Conservation (phyloP, 164 flowering plant species). For the Chloranthus sessilifolius region DNA sequence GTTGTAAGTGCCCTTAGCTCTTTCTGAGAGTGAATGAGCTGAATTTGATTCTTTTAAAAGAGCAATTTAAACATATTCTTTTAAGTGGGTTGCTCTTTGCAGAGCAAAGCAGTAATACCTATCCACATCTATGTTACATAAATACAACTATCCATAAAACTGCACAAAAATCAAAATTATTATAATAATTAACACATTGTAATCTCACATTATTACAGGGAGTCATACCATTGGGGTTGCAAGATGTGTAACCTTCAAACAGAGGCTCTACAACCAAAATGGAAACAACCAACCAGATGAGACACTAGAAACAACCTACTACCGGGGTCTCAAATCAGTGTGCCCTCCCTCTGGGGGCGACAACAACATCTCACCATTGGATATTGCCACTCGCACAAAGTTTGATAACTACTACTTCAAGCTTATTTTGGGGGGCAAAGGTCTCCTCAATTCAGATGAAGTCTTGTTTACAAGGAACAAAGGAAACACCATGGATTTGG, state of each 20-base stretch:
- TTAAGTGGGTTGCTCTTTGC: too few species aligned
- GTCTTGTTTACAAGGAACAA: conserved; percentile 62
- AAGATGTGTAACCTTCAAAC: conserved; percentile 76
- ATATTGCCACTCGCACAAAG: conserved; percentile 56
- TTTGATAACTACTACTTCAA: conserved; percentile 91
- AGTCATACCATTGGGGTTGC: conserved; percentile 86
- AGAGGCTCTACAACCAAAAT: conserved; percentile 81
- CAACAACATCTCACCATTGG: conserved; percentile 72
- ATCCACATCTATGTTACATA: too few species aligned
- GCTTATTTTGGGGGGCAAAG: conserved; percentile 63
- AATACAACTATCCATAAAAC: too few species aligned
- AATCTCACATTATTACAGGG: conserved; percentile 34
- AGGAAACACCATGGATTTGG: conserved; percentile 39
- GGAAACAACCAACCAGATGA: conserved; percentile 73
- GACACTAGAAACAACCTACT: conserved; percentile 58
- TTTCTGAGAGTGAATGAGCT: too few species aligned
- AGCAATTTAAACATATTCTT: too few species aligned
- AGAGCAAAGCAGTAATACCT: too few species aligned
- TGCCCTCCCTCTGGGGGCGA: conserved; percentile 87
- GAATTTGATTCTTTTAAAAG: too few species aligned
- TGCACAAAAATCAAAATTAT: too few species aligned
- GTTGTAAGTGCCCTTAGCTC: too few species aligned
- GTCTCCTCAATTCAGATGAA: conserved; percentile 80
- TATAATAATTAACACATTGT: too few species aligned
- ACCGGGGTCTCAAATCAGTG: conserved; percentile 40